These are phyloP conservation scores for Helotiales sp. DNA, from an alignment of 2,329 filamentous ascomycete genomes.

Conservation along the genomic window DNA sequence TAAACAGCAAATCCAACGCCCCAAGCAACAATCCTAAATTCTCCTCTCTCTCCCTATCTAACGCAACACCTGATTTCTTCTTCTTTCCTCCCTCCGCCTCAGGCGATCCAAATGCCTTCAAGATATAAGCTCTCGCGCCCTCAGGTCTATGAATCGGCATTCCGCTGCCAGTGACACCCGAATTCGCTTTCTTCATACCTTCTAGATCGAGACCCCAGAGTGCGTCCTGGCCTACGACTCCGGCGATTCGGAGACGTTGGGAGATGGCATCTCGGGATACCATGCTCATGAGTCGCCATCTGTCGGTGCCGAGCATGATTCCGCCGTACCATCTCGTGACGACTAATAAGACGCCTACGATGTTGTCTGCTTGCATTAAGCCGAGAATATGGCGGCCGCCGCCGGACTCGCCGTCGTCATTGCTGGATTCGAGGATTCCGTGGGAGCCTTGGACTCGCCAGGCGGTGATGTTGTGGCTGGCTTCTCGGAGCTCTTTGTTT, in stretches of 20 bases:
- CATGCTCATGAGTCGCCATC: constrained; percentile 66
- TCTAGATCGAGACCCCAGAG: constrained; percentile 66
- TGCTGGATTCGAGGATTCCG: constrained; percentile 37
- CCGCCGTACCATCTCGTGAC: constrained; percentile 68
- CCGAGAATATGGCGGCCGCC: constrained; percentile 62
- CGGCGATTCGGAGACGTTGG: constrained; percentile 53
- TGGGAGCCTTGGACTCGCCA: constrained; percentile 37
- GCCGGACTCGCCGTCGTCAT: constrained; percentile 65
- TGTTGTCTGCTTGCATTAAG: constrained; percentile 56
- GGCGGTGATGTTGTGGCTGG: constrained; percentile 57
- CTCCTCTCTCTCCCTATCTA: constrained; percentile 66
- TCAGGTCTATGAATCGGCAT: constrained; percentile 79
- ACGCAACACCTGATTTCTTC: constrained; percentile 57
- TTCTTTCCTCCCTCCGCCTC: constrained; percentile 45
- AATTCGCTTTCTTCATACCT: constrained; percentile 45
- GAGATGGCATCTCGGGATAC: constrained; percentile 60
- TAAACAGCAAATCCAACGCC: constrained; percentile 72
- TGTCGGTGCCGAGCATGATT: constrained; percentile 63
- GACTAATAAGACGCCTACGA: constrained; percentile 60
- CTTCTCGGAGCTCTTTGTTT: constrained; percentile 56
- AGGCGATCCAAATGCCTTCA: constrained; percentile 60
- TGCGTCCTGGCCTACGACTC: constrained; percentile 55
- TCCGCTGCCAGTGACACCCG: constrained; percentile 45
- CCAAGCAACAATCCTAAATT: constrained; percentile 74
- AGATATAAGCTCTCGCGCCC: constrained; percentile 63